Percentiles rank a stretch among this genome's conserved stretches.
phyloP scores from a whole-genome alignment of 495 filamentous ascomycete species.

The Aspergillus affinis region DNA sequence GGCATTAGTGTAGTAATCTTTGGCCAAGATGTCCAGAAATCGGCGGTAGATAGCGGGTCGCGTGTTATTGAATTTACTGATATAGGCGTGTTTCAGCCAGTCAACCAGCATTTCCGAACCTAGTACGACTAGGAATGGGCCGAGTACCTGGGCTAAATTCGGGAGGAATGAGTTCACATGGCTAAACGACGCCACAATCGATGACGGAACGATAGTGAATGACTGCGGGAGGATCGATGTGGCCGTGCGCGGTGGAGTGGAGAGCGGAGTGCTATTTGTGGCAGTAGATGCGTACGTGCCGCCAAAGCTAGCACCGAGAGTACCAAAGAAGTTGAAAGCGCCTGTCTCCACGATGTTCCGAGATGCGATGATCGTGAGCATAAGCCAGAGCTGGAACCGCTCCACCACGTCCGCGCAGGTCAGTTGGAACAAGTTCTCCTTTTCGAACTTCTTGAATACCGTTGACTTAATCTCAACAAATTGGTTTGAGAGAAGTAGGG shows the following conservation, averaged over 20 bases:
- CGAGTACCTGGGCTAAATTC: constrained; percentile 84
- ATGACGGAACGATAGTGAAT: constrained; percentile 80
- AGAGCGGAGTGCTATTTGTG: constrained; percentile 48
- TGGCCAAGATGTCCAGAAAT: constrained; percentile 89
- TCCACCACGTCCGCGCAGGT: constrained; percentile 97
- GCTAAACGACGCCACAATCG: constrained; percentile 44
- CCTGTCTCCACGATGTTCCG: constrained; percentile 95
- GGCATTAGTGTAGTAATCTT: constrained; percentile 97
- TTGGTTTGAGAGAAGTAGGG: constrained; percentile 88
- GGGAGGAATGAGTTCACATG: constrained; percentile 49
- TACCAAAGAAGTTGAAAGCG: constrained; percentile 42
- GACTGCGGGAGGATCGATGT: constrained; percentile 75
- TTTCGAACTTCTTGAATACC: constrained; percentile 97
- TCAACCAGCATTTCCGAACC: constrained; percentile 97
- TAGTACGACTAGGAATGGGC: constrained; percentile 88
- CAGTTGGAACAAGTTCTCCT: constrained; percentile 95
- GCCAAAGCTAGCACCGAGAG: constrained; percentile 32
- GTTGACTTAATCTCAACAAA: constrained; percentile 98
- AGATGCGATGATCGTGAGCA: constrained; percentile 92
- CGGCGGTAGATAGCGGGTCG: constrained; percentile 84
- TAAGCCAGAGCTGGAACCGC: constrained; percentile 95
- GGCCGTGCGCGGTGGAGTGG: constrained; percentile 47
- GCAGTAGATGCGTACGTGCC: constrained; percentile 29
- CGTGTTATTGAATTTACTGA: constrained; percentile 97
- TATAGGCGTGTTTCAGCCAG: constrained; percentile 96